phyloP scores from a whole-genome alignment of 1,139 yeast species.

The Debaryomyces udenii region DNA sequence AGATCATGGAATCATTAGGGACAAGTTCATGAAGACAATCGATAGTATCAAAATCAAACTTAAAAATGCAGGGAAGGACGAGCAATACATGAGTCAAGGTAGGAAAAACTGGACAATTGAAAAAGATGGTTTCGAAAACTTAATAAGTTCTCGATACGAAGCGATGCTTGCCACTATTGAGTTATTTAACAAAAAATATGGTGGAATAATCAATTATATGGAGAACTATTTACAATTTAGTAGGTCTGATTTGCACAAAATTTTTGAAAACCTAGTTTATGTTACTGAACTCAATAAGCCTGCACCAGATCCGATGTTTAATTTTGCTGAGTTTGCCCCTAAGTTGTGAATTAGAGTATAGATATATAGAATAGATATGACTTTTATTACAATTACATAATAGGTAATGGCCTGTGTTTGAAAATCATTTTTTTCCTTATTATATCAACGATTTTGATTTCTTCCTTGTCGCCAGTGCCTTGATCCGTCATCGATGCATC shows the following conservation, averaged over 20 bases:
- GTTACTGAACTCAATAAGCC: neutral
- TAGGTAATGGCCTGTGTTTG: slow-evolving; percentile 70
- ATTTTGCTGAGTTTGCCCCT: slow-evolving; percentile 7
- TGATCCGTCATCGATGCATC: slow-evolving; percentile 17
- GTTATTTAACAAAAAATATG: slow-evolving; percentile 51
- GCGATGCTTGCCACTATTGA: slow-evolving; percentile 71
- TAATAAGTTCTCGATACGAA: slow-evolving; percentile 69
- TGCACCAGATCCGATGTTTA: slow-evolving; percentile 3
- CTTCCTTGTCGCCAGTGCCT: slow-evolving; percentile 16
- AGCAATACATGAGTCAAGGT: slow-evolving; percentile 34
- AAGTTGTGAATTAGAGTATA: slow-evolving; percentile 11
- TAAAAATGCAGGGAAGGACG: slow-evolving; percentile 32
- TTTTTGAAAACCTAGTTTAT: slow-evolving; percentile 48
- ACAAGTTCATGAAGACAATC: slow-evolving; percentile 36
- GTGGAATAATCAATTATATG: slow-evolving; percentile 60
- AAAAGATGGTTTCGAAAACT: slow-evolving; percentile 54
- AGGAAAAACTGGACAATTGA: slow-evolving; percentile 44
- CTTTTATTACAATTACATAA: slow-evolving; percentile 49
- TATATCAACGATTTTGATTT: slow-evolving; percentile 58
- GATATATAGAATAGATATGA: neutral
- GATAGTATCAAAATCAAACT: slow-evolving; percentile 32
- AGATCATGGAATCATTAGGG: slow-evolving; percentile 43
- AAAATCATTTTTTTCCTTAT: slow-evolving; percentile 60
- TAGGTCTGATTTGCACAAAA: slow-evolving; percentile 49
- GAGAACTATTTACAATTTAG: slow-evolving; percentile 48